Conservation (phyloP, 108 stramenopile species). For the Cyclotella choctawhatcheeana region DNA sequence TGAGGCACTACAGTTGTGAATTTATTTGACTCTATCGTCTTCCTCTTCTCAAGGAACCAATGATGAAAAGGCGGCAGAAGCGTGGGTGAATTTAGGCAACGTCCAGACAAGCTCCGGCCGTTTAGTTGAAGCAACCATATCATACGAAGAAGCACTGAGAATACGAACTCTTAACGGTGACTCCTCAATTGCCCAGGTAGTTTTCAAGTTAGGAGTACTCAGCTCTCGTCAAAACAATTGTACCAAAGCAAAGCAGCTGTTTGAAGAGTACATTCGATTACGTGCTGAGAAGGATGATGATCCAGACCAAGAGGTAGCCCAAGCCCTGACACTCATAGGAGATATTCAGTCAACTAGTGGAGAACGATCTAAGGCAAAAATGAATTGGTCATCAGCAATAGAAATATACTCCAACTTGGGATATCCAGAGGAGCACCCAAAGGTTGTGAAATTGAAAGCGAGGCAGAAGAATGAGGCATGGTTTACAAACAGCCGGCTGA, state of each 20-base stretch:
- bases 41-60: slow-evolving; percentile 8
- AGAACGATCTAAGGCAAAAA: slow-evolving; percentile 51
- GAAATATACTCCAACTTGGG: slow-evolving; percentile 46
- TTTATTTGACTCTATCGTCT: not conserved
- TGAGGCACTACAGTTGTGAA: not conserved
- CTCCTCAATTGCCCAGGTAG: slow-evolving; percentile 32
- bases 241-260: slow-evolving; percentile 38
- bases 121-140: slow-evolving; percentile 36
- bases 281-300: slow-evolving; percentile 47
- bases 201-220: slow-evolving; percentile 46
- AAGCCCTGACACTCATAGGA: slow-evolving; percentile 45
- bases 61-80: slow-evolving; percentile 48
- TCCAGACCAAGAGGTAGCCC: slow-evolving; percentile 54
- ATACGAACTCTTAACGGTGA: slow-evolving; percentile 31
- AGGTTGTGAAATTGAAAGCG: slow-evolving; percentile 28
- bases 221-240: slow-evolving; percentile 31
- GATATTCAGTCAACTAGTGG: slow-evolving; percentile 43
- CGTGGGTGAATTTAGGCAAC: slow-evolving; percentile 44
- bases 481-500: not conserved
- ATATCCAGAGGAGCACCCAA: slow-evolving; percentile 44
- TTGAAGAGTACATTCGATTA: slow-evolving; percentile 52
- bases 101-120: slow-evolving; percentile 33
- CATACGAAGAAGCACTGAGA: slow-evolving; percentile 50
- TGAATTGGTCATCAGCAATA: slow-evolving; percentile 52
- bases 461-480: slow-evolving; percentile 28